Percentiles rank a stretch among this genome's conserved stretches.
Evolutionary conservation across 306 rosid genomes (phyloP).

Genomic region (Biancaea sappan): DNA sequence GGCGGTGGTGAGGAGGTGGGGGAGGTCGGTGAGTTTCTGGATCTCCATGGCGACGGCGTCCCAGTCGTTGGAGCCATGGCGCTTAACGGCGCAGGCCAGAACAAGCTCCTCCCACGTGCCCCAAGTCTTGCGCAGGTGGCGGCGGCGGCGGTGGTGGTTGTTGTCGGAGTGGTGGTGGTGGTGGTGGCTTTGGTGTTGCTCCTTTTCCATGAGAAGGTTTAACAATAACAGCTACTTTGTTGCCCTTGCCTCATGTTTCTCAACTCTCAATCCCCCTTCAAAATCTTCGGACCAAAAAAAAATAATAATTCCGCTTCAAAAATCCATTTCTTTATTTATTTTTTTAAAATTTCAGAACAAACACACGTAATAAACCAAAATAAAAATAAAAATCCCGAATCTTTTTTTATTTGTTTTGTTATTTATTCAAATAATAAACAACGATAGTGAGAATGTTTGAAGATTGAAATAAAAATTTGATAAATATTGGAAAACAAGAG

Average conservation of each 20-base stretch:
- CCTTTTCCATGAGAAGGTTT: conserved; percentile 52
- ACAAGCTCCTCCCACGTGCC: conserved; percentile 84
- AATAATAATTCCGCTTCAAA: background rate
- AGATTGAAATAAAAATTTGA: background rate
- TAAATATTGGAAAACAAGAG: background rate
- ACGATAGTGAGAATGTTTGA: no score
- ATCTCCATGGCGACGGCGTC: conserved; percentile 66
- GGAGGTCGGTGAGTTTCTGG: conserved; percentile 60
- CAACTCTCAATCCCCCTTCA: conserved; percentile 37
- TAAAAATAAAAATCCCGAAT: no score
- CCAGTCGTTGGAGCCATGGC: conserved; percentile 80
- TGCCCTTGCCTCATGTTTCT: conserved; percentile 39
- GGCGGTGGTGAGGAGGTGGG: conserved; percentile 59
- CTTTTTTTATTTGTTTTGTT: no score
- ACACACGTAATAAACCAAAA: no score
- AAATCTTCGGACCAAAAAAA: background rate
- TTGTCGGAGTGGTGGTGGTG: conserved; percentile 7
- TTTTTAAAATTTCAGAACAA: background rate
- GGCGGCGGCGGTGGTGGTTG: conserved; percentile 9
- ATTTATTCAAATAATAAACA: no score
- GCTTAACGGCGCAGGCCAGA: conserved; percentile 70
- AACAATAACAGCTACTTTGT: conserved; percentile 37
- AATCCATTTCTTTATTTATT: background rate
- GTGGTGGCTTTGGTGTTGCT: conserved; percentile 27
- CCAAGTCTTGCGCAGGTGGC: conserved; percentile 41